Evolutionary conservation across 2,329 filamentous ascomycete species (phyloP), one percentile per base, ranked within the genome.

Genomic region (Aspergillus candidus): DNA sequence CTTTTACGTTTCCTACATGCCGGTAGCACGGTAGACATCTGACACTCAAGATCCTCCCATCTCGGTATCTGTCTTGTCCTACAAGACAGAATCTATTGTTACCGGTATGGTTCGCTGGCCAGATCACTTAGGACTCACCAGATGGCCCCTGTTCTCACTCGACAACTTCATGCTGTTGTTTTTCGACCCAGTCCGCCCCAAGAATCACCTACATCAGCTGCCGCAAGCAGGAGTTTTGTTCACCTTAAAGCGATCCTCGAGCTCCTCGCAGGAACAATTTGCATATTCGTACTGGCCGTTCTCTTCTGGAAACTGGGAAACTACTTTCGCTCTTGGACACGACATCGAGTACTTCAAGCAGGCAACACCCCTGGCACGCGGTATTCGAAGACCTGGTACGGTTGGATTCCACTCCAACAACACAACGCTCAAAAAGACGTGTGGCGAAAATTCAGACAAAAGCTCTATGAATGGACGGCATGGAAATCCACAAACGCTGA

Each of bases 351-450:
- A 27, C 40, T 68, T 14, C 41, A 50, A 35, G 51, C 48, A 41
- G 63, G 62, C 17, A 68, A 63, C 46, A 40, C 49, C 4, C 50
- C 57, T 8, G 54, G 53, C 12, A 52, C 55, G 47, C 63, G 65
- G 11, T 69, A 68, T 47, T 60, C 60, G 17, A 66, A 60, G 34
- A 68, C 67, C 11, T 71, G 68, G 67, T 68, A 70, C 45, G 68
- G 67, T 30, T 71, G 68, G 68, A 55, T 69, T 11, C 52, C 61
- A 2, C 40, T 58, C 11, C 46, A 62, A n/a, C 56, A 49, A 5
- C 60, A 67, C 18, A 52, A 67, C 34, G 46, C 51, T 6, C 58
- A 59, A 27, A 66, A 62, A 43, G 27, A 47, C 6, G 32, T 51
- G 4, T 48, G 62, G 27, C 51, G 50, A 12, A 51, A 48, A 10